Evolutionary conservation across 768 basidiomycete genomes (phyloP), one percentile per base, ranked within the genome.

Genomic region (Rhodotorula graminis): DNA sequence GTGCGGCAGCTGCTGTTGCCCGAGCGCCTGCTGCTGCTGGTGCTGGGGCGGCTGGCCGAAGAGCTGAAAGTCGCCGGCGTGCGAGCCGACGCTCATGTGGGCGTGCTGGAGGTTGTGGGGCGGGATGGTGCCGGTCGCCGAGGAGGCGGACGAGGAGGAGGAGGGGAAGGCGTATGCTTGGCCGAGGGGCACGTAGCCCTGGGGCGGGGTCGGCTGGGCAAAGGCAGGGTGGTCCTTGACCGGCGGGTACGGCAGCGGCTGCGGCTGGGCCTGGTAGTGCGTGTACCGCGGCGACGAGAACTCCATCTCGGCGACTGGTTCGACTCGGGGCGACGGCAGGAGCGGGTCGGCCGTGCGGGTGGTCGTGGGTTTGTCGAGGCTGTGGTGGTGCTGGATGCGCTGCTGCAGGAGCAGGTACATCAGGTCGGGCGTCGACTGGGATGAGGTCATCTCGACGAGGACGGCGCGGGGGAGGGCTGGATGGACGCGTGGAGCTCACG

Each of bases 41-140:
- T 25, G 29, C 3, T 23, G 12, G 11, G 7, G 57, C 57, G n/a
- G 42, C n/a, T 2, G 61, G 65, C 71, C 71, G 52, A 72, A 72
- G 21, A 72, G 62, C 37, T 72, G 55, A 55, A 72, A 72, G 57
- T 72, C 71, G 19, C 62, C 60, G 12, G 44, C 64, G 27, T 23
- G 10, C 19, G n/a, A 37, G 1, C 65, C 65, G 44, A 47, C 65
- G 65, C 65, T 56, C 56, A 65, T 66, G 33, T 6, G 18, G 21
- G 49, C 18, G 44, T 11, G 25, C 56, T 11, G 14, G 33, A 8
- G 56, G 56, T 15, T 2, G 56, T 3, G 37, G 5, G 37, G 37
- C 37, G 37, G 37, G 37, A 37, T 5, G 37, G 37, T 37, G 37
- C 37, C 37, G 37, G 37, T 37, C 37, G 37, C 37, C 37, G 37